Evolutionary conservation across 1,284 basidiomycete genomes (phyloP).

Genomic region (Fistulinella cinereoalba): DNA sequence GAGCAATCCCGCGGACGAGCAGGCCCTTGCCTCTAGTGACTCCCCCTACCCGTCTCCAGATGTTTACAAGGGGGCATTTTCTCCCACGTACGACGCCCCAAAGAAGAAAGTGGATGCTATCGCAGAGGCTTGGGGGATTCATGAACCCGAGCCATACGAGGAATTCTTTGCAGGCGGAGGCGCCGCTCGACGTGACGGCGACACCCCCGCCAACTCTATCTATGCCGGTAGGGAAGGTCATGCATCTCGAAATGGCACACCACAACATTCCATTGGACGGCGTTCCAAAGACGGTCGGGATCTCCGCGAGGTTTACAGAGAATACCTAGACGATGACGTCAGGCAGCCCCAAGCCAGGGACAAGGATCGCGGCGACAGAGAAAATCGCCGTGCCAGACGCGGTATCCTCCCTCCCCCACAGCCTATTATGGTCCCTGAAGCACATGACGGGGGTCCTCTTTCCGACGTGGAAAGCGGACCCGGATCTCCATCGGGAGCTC

Average conservation of each 20-base stretch:
- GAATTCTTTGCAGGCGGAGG: conserved; percentile 80
- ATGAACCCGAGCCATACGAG: conserved; percentile 83
- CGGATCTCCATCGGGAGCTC: conserved; percentile 41
- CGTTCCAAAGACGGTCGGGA: conserved; percentile 46
- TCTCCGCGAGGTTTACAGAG: conserved; percentile 42
- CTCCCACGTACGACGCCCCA: conserved; percentile 50
- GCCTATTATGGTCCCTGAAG: conserved; percentile 68
- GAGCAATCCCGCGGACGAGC: conserved; percentile 49
- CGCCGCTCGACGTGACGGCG: conserved; percentile 42
- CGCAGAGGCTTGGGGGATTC: conserved; percentile 84
- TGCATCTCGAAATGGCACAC: conserved; percentile 27
- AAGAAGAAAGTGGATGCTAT: conserved; percentile 78
- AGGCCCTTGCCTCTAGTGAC: conserved; percentile 36
- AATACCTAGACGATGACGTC: conserved; percentile 41
- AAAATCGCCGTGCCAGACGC: conserved; percentile 40
- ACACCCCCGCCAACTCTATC: conserved; percentile 62
- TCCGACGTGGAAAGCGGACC: conserved; percentile 37
- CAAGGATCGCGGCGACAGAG: conserved; percentile 31
- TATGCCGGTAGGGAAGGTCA: conserved; percentile 56
- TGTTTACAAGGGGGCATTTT: conserved; percentile 44
- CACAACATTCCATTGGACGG: conserved; percentile 34
- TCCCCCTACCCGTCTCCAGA: conserved; percentile 53
- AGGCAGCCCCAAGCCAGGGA: conserved; percentile 27
- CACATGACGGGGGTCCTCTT: conserved; percentile 44
- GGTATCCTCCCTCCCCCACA: conserved; percentile 69